Evolutionary conservation across 2,329 filamentous ascomycete species (phyloP), one percentile per base, ranked within the genome.

Genomic region (Endoconidiophora laricicola): DNA sequence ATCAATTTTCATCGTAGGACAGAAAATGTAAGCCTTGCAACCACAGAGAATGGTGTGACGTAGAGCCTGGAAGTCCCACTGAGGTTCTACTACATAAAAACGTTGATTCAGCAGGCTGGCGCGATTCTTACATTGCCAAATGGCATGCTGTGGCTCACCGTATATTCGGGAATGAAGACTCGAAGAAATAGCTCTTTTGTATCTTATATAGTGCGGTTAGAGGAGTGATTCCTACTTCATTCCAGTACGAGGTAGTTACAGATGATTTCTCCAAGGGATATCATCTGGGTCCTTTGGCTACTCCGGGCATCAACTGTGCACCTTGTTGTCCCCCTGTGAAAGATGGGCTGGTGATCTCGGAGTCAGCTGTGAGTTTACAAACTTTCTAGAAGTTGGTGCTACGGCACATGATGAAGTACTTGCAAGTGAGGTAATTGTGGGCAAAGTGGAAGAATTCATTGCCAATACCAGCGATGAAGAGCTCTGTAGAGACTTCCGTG

Each of bases 361-460:
- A 6, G 24, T 40, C 4, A 48, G 41, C 46, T 48, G 46, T 36
- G 46, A 48, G 20, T 36, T 48, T 4, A 48, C 37, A 14, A 41
- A 48, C 18, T 48, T 48, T 36, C 16, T 33, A 7, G 41, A 18
- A 7, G 26, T 14, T 24, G 6, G 37, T 33, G 22, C 23, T 16
- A 4, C 6, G 3, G 29, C 18, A 10, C 12, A 26, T 14, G 20
- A 7, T 16, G 6, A 7, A 5, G n/a, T 16, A 6, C 14, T 48
- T 4, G 29, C 24, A 14, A 37, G 46, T 16, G 46, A 22, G 12
- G 18, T 48, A 6, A 6, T 48, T 3, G 38, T 29, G 18, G 12
- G 33, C 16, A 36, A 36, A 5, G 20, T 29, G 2, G 37, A 48
- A 36, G 37, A 36, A 2, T 4, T 48, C n/a, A 33, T 26, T 7